Conservation (phyloP, 495 filamentous ascomycete genomes). For the Lineolata rhizophorae region DNA sequence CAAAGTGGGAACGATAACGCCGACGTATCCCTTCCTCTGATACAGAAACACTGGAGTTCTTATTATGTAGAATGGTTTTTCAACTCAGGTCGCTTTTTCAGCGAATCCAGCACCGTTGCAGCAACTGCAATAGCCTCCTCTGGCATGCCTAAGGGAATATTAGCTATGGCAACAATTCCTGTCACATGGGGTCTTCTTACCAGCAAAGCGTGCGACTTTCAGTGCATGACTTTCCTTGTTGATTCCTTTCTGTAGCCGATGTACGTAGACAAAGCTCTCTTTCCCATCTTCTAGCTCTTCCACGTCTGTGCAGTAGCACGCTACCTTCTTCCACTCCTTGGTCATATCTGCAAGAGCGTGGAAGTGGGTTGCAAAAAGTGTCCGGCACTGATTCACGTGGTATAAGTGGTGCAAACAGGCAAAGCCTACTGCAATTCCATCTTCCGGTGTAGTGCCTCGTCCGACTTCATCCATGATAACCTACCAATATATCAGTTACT, state of each 20-base stretch:
- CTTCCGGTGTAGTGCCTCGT: conserved; percentile 76
- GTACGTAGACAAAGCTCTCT: conserved; percentile 62
- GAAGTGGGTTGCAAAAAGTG: conserved; percentile 90
- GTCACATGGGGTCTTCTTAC: conserved; percentile 17
- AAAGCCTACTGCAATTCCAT: conserved; percentile 75
- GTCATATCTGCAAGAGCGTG: conserved; percentile 67
- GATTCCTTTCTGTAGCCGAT: conserved; percentile 57
- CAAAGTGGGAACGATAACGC: too few relatives aligned
- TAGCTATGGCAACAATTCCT: background rate
- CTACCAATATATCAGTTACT: too few relatives aligned
- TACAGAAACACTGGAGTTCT: too few relatives aligned
- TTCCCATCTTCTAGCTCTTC: conserved; percentile 30
- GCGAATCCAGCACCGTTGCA: conserved; percentile 14
- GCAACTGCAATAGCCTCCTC: conserved; percentile 21
- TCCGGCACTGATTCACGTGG: conserved; percentile 49
- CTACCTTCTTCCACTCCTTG: conserved; percentile 36
- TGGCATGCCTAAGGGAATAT: conserved; percentile 17
- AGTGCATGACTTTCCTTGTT: conserved; percentile 77
- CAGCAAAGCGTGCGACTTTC: conserved; percentile 76
- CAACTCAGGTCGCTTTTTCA: too few relatives aligned
- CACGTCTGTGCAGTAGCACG: conserved; percentile 78
- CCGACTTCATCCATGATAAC: conserved; percentile 99
- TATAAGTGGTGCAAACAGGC: conserved; percentile 70
- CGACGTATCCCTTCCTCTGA: too few relatives aligned
- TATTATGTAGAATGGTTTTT: too few relatives aligned